Evolutionary conservation across 768 basidiomycete species (phyloP), one percentile per base, ranked within the genome.

Genomic region (Boletellus sp.): DNA sequence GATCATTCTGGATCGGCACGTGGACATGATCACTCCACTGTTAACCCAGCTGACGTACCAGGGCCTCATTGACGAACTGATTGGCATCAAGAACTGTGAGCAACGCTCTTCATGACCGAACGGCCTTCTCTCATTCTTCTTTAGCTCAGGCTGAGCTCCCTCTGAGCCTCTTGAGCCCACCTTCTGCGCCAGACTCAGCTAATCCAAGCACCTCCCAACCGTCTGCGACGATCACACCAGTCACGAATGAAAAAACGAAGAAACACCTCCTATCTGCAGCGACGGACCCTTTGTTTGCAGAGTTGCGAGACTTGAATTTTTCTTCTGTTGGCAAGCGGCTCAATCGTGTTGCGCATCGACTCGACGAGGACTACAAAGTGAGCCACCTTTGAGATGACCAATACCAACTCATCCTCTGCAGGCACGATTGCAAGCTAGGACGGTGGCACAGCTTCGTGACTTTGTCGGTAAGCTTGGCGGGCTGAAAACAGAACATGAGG

Each of bases 31-130:
- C 51, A 96, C 96, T 0, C 93, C 96, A 1, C 74, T 98, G 44
- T 79, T 95, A 40, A 98, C 96, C 3, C 94, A 98, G 61, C 74
- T 98, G 49, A 99, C 96, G 0, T 98, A 98, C 58, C 88, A 98
- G 65, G 96, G 96, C 17, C 83, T 99, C 42, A 77, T 97, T 31
- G 96, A 98, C 62, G 96, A 99, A 66, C 71, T 92, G 32, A 75
- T 96, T 41, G 89, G 91, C 1, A 85, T 99, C 53, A 87, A 80
- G 67, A 93, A 96, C 61, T 87, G 94, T 92, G 59, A 51, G 85
- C 69, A 10, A 23, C 22, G 42, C 3, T 44, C 15, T 20, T 23
- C 16, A 6, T 24, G 28, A 17, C 12, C 5, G 11, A 17, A 34
- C 11, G 39, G 2, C 17, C 19, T 13, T 45, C 53, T 45, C 53